phyloP scores from a whole-genome alignment of 1,139 yeast genomes.

The Geotrichum fermentans region DNA sequence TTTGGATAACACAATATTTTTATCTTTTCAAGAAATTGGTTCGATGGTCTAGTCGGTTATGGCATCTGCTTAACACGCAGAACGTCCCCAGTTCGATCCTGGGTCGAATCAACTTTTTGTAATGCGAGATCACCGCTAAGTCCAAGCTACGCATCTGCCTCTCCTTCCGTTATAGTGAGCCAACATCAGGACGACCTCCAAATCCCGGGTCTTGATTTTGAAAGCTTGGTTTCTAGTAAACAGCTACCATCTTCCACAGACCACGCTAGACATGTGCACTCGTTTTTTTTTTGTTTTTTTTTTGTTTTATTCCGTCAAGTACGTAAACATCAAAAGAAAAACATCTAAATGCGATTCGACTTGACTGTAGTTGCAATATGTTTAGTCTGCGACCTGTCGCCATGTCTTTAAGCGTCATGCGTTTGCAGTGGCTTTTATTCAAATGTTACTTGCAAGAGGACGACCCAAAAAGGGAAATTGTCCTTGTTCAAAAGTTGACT shows the following conservation, averaged over 20 bases:
- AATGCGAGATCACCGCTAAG: background rate
- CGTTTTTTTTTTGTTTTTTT: background rate
- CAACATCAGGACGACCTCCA: background rate
- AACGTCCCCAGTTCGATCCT: slow-evolving; percentile 99
- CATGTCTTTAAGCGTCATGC: no score
- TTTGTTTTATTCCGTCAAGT: background rate
- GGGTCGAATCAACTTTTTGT: slow-evolving; percentile 78
- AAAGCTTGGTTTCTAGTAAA: background rate
- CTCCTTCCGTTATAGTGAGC: background rate
- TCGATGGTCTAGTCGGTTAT: slow-evolving; percentile 97
- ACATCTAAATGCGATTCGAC: no score
- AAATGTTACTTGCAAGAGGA: no score
- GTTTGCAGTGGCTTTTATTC: no score
- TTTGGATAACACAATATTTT: no score
- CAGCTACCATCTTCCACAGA: background rate
- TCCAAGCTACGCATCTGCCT: background rate
- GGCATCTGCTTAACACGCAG: slow-evolving; percentile 99
- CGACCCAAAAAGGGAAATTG: no score
- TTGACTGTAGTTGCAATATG: no score
- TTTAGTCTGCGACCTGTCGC: no score
- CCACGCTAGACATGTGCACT: background rate
- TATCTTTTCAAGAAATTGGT: slow-evolving; percentile 37
- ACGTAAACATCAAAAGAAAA: background rate
- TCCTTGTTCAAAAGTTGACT: no score
- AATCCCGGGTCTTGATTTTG: slow-evolving; percentile 11